A percentile compares a stretch with the other conserved stretches of the same genome.
Conservation (phyloP, 345 rosid genomes). For the Clausena lansium region DNA sequence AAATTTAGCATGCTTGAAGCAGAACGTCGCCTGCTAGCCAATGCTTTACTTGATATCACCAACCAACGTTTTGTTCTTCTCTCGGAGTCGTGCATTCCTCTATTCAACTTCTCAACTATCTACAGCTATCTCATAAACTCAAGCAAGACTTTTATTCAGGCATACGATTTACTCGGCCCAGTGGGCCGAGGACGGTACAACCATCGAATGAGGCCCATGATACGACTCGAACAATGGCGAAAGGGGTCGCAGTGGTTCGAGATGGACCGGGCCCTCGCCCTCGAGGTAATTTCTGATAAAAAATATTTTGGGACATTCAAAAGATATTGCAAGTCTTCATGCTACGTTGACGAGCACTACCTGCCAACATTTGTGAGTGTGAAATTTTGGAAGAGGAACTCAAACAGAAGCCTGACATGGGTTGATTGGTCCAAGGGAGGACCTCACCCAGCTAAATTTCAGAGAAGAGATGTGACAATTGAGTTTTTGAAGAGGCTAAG, state of each 20-base stretch:
- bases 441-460: conserved; percentile 64
- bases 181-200: conserved; percentile 74
- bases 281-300: conserved; percentile 54
- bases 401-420: conserved; percentile 65
- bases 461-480: conserved; percentile 35
- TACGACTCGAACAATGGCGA: conserved; percentile 54
- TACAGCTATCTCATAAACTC: conserved; percentile 62
- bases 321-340: conserved; percentile 37
- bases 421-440: conserved; percentile 84
- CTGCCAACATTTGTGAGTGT: conserved; percentile 57
- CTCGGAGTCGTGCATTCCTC: conserved; percentile 81
- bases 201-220: conserved; percentile 42
- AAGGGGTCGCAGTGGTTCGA: conserved; percentile 96
- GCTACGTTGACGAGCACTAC: conserved; percentile 82
- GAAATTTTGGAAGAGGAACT: conserved; percentile 43
- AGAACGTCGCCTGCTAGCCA: conserved; percentile 74
- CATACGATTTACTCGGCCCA: conserved; percentile 51
- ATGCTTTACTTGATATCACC: conserved; percentile 61
- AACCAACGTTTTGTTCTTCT: conserved; percentile 83
- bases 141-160: conserved; percentile 36
- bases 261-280: conserved; percentile 61
- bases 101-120: conserved; percentile 66
- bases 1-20: conserved; percentile 70
- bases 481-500: conserved; percentile 58
- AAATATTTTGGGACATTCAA: conserved; percentile 44